These are phyloP conservation scores for Colletotrichum godetiae DNA, from an alignment of 2,329 filamentous ascomycete genomes.

Conservation along the genomic window DNA sequence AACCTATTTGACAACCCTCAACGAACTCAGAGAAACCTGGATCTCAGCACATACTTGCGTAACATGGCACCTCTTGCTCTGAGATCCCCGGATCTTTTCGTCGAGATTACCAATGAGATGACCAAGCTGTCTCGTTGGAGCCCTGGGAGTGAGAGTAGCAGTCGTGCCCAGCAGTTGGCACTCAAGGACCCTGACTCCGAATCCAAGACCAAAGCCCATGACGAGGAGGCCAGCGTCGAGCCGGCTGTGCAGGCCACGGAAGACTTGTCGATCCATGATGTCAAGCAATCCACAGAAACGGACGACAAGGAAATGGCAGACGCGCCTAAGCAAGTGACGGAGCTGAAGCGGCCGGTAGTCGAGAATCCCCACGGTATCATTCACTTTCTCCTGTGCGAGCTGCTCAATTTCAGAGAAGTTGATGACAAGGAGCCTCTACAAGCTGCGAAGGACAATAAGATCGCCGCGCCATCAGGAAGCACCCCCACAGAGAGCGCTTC, in stretches of 20 bases:
- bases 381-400: conserved; percentile 91
- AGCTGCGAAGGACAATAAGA: conserved; percentile 55
- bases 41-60: conserved; percentile 79
- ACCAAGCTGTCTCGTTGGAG: conserved; percentile 77
- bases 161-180: conserved; percentile 49
- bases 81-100: conserved; percentile 85
- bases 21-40: conserved; percentile 66
- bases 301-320: conserved; percentile 72
- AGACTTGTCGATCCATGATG: conserved; percentile 60
- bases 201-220: conserved; percentile 31
- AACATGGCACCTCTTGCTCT: conserved; percentile 83
- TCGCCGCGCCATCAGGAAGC: conserved; percentile 45
- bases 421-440: conserved; percentile 79
- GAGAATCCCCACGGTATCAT: conserved; percentile 96
- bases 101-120: conserved; percentile 87
- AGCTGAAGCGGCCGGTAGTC: conserved; percentile 84
- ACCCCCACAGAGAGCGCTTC: conserved; percentile 1
- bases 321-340: conserved; percentile 69
- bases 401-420: conserved; percentile 91
- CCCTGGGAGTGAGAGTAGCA: conserved; percentile 47
- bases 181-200: conserved; percentile 52
- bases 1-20: conserved; percentile 74
- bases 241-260: conserved; percentile 58
- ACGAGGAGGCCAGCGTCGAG: conserved; percentile 46
- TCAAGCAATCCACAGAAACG: conserved; percentile 71